phyloP scores from a whole-genome alignment of 1,139 yeast species.

The Sugiyamaella pinicola region DNA sequence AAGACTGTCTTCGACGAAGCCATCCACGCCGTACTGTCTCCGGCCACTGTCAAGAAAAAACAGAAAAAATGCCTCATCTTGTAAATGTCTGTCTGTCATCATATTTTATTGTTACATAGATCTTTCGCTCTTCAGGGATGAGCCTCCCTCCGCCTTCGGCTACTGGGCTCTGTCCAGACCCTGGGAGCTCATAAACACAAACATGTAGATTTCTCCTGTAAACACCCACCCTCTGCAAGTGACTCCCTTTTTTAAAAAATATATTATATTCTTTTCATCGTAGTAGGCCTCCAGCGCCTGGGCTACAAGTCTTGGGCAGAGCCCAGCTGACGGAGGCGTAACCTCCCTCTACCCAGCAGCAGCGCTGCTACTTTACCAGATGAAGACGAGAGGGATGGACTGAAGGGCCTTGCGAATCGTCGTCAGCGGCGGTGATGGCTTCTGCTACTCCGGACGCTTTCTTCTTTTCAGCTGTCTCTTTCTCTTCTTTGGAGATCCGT shows the following conservation, averaged over 20 bases:
- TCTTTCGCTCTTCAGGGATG: no score
- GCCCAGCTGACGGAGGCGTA: conserved; percentile 16
- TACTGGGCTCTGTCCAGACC: conserved; percentile 10
- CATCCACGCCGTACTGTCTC: conserved; percentile 67
- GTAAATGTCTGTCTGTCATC: conserved; percentile 44
- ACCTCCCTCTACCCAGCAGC: no score
- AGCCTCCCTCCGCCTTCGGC: conserved; percentile 7
- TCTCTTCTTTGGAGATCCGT: conserved; percentile 37
- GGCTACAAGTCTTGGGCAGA: conserved; percentile 14
- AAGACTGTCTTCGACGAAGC: conserved; percentile 83
- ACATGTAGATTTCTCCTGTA: no score
- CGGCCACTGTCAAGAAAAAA: conserved; percentile 48
- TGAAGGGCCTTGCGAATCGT: conserved; percentile 18
- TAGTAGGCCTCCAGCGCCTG: neutral
- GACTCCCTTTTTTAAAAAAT: no score
- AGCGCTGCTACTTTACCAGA: conserved; percentile 18
- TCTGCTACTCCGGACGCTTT: conserved; percentile 20
- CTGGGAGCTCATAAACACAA: no score
- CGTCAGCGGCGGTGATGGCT: conserved; percentile 8
- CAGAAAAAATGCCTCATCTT: conserved; percentile 63
- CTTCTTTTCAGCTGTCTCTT: conserved; percentile 27
- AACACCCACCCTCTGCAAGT: no score
- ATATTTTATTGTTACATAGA: neutral
- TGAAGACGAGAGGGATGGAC: conserved; percentile 35
- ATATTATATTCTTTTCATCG: conserved; percentile 10